These are phyloP conservation scores for Pichia paraexigua DNA, from an alignment of 805 yeast genomes.

Conservation along the genomic window DNA sequence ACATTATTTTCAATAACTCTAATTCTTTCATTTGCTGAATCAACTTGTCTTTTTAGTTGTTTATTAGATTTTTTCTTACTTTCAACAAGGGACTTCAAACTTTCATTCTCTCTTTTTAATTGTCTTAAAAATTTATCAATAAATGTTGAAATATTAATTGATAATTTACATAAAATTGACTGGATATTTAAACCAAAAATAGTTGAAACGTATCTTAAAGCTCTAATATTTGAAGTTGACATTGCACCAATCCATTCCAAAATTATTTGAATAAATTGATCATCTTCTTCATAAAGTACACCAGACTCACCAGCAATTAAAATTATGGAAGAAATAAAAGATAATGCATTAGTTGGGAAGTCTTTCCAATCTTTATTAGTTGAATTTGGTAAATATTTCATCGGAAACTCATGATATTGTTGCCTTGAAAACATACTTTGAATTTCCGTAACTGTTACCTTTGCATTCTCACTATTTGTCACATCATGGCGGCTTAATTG, in stretches of 20 bases:
- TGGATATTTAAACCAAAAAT: constrained; percentile 51
- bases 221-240: constrained; percentile 60
- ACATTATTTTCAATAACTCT: constrained; percentile 39
- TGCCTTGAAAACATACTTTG: constrained; percentile 56
- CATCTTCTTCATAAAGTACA: constrained; percentile 36
- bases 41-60: constrained; percentile 26
- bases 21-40: constrained; percentile 33
- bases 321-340: constrained; percentile 48
- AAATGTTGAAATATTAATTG: constrained; percentile 29
- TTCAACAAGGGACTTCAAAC: constrained; percentile 7
- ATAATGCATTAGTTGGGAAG: constrained; percentile 46
- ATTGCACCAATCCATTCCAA: constrained; percentile 72
- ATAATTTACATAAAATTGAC: constrained; percentile 47
- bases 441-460: constrained; percentile 66
- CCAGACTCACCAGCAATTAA: constrained; percentile 55
- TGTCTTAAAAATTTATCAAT: constrained; percentile 40
- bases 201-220: constrained; percentile 65
- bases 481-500: constrained; percentile 72
- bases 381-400: constrained; percentile 21
- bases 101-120: constrained; percentile 24
- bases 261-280: constrained; percentile 43
- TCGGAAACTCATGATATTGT: constrained; percentile 61
- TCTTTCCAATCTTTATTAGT: constrained; percentile 39
- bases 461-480: constrained; percentile 41
- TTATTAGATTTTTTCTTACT: constrained; percentile 18